Evolutionary conservation across 257 asterid species (phyloP).

Genomic region (Lavandula angustifolia): DNA sequence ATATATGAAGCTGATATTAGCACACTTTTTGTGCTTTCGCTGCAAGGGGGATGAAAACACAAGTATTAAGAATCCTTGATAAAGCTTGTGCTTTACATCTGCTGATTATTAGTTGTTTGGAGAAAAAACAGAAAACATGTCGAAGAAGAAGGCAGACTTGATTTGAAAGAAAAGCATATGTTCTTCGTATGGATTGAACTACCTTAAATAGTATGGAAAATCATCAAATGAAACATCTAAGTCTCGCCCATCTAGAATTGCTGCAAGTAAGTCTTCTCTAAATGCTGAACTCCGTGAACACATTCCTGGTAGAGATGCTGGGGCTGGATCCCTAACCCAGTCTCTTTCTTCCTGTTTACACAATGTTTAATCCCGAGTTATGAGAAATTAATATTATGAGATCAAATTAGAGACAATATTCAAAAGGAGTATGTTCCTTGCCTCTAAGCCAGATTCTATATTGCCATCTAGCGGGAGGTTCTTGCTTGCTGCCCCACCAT

Average conservation of each 20-base stretch:
- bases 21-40: constrained; percentile 82
- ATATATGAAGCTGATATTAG: constrained; percentile 82
- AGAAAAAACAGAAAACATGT: constrained; percentile 15
- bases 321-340: constrained; percentile 56
- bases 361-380: background rate
- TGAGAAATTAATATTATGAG: constrained; percentile 20
- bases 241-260: constrained; percentile 58
- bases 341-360: constrained; percentile 62
- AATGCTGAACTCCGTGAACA: constrained; percentile 55
- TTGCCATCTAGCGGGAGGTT: constrained; percentile 53
- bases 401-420: constrained; percentile 27
- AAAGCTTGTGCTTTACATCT: constrained; percentile 18
- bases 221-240: constrained; percentile 76
- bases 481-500: constrained; percentile 54
- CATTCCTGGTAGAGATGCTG: constrained; percentile 56
- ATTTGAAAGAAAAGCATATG: constrained; percentile 13
- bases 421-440: constrained; percentile 45
- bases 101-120: constrained; percentile 15
- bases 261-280: constrained; percentile 60
- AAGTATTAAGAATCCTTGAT: constrained; percentile 22
- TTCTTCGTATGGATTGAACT: constrained; percentile 21
- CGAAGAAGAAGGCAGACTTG: constrained; percentile 13
- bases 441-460: constrained; percentile 58
- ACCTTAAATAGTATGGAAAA: constrained; percentile 91
- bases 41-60: constrained; percentile 44